Evolutionary conservation across 148 eudicot species (phyloP).

Genomic region (Selenicereus undatus): DNA sequence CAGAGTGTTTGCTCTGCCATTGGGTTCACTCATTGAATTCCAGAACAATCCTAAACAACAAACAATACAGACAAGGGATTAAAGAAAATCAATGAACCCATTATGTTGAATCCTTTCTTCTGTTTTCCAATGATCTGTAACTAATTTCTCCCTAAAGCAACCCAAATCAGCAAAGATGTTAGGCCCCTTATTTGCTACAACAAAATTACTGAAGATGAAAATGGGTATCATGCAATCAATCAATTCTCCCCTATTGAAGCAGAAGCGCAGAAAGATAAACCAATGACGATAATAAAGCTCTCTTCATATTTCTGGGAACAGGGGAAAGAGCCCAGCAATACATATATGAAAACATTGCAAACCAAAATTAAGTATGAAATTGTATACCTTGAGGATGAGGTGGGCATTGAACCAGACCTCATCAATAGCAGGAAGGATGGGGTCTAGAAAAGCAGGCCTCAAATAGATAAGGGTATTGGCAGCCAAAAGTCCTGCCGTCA

Average conservation of each 20-base stretch:
- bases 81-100: neutral
- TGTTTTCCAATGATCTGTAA: neutral
- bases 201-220: neutral
- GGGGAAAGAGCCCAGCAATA: neutral
- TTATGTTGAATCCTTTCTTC: neutral
- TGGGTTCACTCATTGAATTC: neutral
- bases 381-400: conserved; percentile 39
- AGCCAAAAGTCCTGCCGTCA: conserved; percentile 45
- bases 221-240: neutral
- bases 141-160: neutral
- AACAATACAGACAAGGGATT: neutral
- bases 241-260: too few relatives aligned
- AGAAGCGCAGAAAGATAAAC: too few relatives aligned
- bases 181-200: neutral
- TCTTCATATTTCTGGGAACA: too few relatives aligned
- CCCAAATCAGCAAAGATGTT: neutral
- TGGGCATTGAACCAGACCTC: conserved; percentile 44
- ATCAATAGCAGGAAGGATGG: conserved; percentile 33
- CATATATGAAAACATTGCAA: neutral
- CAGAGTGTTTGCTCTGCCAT: neutral
- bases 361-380: neutral
- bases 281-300: too few relatives aligned
- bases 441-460: conserved; percentile 41
- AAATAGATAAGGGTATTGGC: conserved; percentile 46
- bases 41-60: neutral